These are phyloP conservation scores for Protea cynaroides DNA, from an alignment of 164 flowering plant species.

Conservation along the genomic window DNA sequence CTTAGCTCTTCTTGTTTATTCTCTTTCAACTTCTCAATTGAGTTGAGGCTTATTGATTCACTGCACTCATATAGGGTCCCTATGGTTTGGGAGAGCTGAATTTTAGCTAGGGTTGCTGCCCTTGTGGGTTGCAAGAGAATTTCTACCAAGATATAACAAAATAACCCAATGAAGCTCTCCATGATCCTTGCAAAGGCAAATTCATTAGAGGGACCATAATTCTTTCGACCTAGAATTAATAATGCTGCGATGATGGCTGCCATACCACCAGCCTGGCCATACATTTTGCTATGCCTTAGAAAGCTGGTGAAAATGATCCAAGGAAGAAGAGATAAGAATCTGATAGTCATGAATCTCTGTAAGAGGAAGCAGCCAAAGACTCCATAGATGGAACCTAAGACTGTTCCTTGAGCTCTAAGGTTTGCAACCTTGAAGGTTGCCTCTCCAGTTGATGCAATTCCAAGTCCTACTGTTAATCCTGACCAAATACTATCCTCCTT, in stretches of 20 bases:
- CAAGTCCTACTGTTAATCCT: slow-evolving; percentile 65
- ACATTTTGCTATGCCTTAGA: slow-evolving; percentile 58
- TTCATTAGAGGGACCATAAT: slow-evolving; percentile 60
- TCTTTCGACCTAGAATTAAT: slow-evolving; percentile 57
- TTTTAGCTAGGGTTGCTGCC: slow-evolving; percentile 59
- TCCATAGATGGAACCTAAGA: slow-evolving; percentile 74
- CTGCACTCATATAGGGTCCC: slow-evolving; percentile 28
- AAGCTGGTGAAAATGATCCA: slow-evolving; percentile 78
- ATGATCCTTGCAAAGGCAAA: slow-evolving; percentile 78
- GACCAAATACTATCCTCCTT: slow-evolving; percentile 70
- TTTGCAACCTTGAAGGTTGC: slow-evolving; percentile 71
- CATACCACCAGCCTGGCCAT: slow-evolving; percentile 73
- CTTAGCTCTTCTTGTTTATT: slow-evolving; percentile 33
- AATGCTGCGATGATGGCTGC: slow-evolving; percentile 79
- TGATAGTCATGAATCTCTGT: slow-evolving; percentile 29
- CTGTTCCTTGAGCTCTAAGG: slow-evolving; percentile 77
- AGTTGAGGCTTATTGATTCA: slow-evolving; percentile 10
- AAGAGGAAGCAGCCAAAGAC: slow-evolving; percentile 66
- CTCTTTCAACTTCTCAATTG: slow-evolving; percentile 16
- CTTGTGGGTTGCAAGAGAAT: slow-evolving; percentile 64
- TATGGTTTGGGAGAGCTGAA: slow-evolving; percentile 35
- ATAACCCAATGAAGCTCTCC: slow-evolving; percentile 67
- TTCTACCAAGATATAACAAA: slow-evolving; percentile 60
- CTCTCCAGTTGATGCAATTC: slow-evolving; percentile 55
- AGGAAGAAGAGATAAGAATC: slow-evolving; percentile 69